Evolutionary conservation across 306 rosid genomes (phyloP), one percentile per base, ranked within the genome.

Genomic region (Ziziphus jujuba): DNA sequence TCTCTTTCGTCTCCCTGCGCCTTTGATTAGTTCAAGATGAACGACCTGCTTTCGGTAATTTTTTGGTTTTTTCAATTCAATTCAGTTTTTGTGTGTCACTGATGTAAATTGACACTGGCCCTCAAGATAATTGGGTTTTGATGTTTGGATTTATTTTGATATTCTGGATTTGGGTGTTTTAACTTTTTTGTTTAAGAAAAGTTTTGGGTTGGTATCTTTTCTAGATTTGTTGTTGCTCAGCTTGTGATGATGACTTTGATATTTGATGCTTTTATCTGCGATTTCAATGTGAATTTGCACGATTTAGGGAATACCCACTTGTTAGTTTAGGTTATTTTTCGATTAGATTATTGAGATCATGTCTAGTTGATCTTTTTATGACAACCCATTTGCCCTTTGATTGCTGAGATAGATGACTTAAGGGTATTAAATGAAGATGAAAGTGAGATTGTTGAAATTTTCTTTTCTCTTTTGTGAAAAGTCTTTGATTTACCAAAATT

Each of bases 31-130:
- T 49, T 78, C 90, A 73, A 73, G 55, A 93, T 93, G 98, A 93
- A 93, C 86, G 96, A 93, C 75, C 86, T 90, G 50, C 97, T 93
- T 49, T 60, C 95, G 88, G 98, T 90, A 84, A 81, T 77, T 65
- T 63, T n/a, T 25, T 76, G 56, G 19, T 35, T 55, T 35, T 55
- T 69, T 68, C 24, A 12, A 34, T 45, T 65, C 57, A 47, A 20
- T 70, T 61, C 35, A 0, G 21, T 5, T 47, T n/a, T 38, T 64
- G 4, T 20, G 12, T 14, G 25, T 67, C 20, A 35, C 23, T 31
- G 49, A 19, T 15, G 24, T 63, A 47, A 45, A 16, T 38, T 80
- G 67, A 75, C 10, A 51, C 21, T 48, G 34, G 15, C 11, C 44
- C 44, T 11, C 9, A 38, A 38, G 44, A 38, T 7, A 38, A 1